Evolutionary conservation across 129 eudicot species (phyloP), one percentile per base, ranked within the genome.

Genomic region (Logfia minima): DNA sequence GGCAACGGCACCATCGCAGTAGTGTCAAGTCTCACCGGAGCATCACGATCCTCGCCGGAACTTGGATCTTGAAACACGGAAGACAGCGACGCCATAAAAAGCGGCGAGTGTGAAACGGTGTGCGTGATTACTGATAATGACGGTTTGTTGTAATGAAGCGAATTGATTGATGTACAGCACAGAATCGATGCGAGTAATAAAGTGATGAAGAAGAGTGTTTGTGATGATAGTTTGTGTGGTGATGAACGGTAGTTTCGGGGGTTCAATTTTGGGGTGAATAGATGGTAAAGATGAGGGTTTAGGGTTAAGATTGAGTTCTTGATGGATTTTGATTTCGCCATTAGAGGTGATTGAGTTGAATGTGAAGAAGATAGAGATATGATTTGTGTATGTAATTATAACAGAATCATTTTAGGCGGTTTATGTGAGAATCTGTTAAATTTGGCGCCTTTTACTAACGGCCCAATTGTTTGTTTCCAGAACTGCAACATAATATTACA

Each of bases 1-100:
- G 93, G 97, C 73, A 91, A 71, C 0, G 93, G 97, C 76, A 83
- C 83, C 88, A 86, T 86, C 4, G 77, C 84, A 8, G 84, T 81
- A 32, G 66, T 77, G 14, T 87, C 77, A 35, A 88, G 77, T 10
- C 82, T 84, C 0, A 82, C 77, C 6, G 79, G 68, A 8, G 74
- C 74, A 17, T 76, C 71, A 5, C 28, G 56, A 23, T 71, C 60
- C 39, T 53, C 67, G 2, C 18, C 79, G 2, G 67, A 17, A 56
- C 41, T 24, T 6, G 75, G 77, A 39, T 81, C 80, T 8, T 71
- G 63, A 56, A 74, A 31, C 6, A 83, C 67, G 1, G 87, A 78
- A 0, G 86, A 84, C 17, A 82, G 35, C 17, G 87, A 90, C 29
- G 87, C 85, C 4, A 84, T 59, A 18, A 76, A 72, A 19, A 85